These are phyloP conservation scores for Poa annua DNA, from an alignment of 176 grass and related monocot species.

Conservation along the genomic window DNA sequence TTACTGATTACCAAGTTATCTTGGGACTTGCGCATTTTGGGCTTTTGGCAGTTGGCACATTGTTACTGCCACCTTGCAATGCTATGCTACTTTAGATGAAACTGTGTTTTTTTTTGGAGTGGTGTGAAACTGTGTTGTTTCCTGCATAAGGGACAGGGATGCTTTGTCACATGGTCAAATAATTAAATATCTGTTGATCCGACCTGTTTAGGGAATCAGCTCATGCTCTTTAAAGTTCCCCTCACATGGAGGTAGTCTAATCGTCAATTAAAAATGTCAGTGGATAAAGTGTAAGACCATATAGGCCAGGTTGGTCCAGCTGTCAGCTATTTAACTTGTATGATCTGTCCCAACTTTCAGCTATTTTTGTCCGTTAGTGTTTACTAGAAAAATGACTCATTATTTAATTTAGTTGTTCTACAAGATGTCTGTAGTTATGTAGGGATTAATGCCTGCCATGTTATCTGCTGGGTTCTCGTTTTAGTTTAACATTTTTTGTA, in stretches of 20 bases:
- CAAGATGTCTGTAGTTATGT: background rate
- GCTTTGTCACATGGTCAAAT: slow-evolving; percentile 1
- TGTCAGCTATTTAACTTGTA: background rate
- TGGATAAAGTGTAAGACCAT: slow-evolving; percentile 3
- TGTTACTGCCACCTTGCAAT: background rate
- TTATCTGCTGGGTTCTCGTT: slow-evolving; percentile 21
- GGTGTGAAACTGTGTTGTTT: background rate
- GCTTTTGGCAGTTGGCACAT: background rate
- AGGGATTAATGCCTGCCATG: background rate
- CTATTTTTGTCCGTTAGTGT: background rate
- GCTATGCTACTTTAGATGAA: too few species aligned
- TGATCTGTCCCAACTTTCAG: background rate
- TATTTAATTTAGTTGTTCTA: slow-evolving; percentile 2
- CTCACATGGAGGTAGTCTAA: background rate
- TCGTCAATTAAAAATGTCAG: background rate
- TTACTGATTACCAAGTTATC: background rate
- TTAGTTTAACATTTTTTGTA: slow-evolving; percentile 1
- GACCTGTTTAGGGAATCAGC: background rate
- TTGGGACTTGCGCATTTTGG: slow-evolving; percentile 4
- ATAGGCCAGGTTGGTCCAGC: background rate
- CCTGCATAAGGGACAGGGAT: background rate
- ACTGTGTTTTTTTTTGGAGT: too few species aligned
- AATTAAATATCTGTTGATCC: background rate
- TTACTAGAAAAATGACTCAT: background rate
- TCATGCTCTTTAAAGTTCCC: background rate